These are phyloP conservation scores for Paecilomyces sp. DNA, from an alignment of 2,329 filamentous ascomycete genomes.

Conservation along the genomic window DNA sequence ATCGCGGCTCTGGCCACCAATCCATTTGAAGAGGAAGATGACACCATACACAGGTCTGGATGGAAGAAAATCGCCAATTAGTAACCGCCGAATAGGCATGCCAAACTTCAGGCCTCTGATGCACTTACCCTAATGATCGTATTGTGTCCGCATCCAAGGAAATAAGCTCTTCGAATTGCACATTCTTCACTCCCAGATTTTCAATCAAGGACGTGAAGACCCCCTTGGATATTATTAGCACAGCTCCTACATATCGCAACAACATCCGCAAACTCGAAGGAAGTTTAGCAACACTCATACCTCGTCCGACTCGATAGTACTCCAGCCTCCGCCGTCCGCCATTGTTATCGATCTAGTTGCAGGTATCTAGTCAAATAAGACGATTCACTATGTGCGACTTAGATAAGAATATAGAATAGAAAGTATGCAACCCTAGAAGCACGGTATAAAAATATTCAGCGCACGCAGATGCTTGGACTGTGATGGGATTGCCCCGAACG, in stretches of 20 bases:
- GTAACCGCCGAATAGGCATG: neutral
- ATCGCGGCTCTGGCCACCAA: slow-evolving; percentile 55
- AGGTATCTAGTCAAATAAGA: neutral
- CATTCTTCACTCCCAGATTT: slow-evolving; percentile 80
- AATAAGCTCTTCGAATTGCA: slow-evolving; percentile 95
- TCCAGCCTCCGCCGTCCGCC: slow-evolving; percentile 67
- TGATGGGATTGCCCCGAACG: neutral
- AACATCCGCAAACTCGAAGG: neutral
- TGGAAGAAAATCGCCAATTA: neutral
- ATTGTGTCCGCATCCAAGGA: slow-evolving; percentile 67
- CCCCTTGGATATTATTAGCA: slow-evolving; percentile 49
- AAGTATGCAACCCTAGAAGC: neutral
- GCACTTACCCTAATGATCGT: slow-evolving; percentile 34
- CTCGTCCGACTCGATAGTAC: slow-evolving; percentile 95
- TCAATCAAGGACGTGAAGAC: slow-evolving; percentile 97
- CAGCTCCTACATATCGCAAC: neutral
- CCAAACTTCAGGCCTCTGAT: neutral
- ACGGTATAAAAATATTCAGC: neutral
- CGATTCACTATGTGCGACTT: neutral
- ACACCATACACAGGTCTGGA: slow-evolving; percentile 80
- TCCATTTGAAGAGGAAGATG: slow-evolving; percentile 96
- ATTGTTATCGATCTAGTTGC: slow-evolving; percentile 44
- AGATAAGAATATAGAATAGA: neutral
- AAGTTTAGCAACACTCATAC: slow-evolving; percentile 46
- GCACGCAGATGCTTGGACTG: neutral